Evolutionary conservation across 352 stramenopile species (phyloP).

Genomic region (Achlya hypogyna): DNA sequence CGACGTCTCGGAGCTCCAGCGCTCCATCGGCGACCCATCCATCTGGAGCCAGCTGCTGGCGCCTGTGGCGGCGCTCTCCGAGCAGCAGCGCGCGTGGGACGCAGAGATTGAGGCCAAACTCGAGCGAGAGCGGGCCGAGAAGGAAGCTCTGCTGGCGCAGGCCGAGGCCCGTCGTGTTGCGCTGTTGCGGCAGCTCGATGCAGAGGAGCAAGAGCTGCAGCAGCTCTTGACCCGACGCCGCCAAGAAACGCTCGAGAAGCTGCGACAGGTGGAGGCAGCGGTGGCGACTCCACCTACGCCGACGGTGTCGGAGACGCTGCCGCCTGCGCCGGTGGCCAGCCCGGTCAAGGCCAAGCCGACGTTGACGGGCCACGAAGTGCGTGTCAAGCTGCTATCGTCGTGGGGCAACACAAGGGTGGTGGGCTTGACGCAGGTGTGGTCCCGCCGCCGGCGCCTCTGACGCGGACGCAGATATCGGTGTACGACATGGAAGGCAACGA

Average conservation of each 20-base stretch:
- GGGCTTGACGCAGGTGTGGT: slow-evolving; percentile 37
- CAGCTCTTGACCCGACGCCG: slow-evolving; percentile 52
- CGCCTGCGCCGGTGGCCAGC: background rate
- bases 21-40: slow-evolving; percentile 56
- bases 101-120: slow-evolving; percentile 45
- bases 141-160: slow-evolving; percentile 38
- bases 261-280: slow-evolving; percentile 22
- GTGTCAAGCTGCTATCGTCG: slow-evolving; percentile 57
- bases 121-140: slow-evolving; percentile 36
- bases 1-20: slow-evolving; percentile 43
- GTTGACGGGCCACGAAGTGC: slow-evolving; percentile 27
- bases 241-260: slow-evolving; percentile 42
- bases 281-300: background rate
- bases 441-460: background rate
- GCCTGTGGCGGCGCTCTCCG: slow-evolving; percentile 34
- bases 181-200: slow-evolving; percentile 61
- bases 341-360: background rate
- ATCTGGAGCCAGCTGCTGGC: slow-evolving; percentile 67
- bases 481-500: slow-evolving; percentile 59
- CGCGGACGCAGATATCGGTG: slow-evolving; percentile 28
- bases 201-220: slow-evolving; percentile 64
- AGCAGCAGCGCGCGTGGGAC: slow-evolving; percentile 55
- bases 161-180: slow-evolving; percentile 38
- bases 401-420: slow-evolving; percentile 48
- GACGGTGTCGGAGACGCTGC: background rate